Conservation (phyloP, 805 yeast species). For the Yamadazyma phyllophila region DNA sequence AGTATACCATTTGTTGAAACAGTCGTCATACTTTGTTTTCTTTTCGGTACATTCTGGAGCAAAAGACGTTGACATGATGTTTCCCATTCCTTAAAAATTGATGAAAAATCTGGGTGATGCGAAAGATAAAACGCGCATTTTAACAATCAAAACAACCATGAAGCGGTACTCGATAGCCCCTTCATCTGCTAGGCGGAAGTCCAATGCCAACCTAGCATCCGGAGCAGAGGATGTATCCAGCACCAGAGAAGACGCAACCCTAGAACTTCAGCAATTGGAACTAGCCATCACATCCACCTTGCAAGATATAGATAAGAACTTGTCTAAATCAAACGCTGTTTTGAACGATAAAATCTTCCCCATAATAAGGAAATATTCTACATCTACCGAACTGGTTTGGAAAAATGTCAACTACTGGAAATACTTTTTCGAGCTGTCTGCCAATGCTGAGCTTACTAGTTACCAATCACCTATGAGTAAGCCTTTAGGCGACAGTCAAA, state of each 20-base stretch:
- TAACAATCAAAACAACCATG: constrained; percentile 19
- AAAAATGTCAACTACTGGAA: constrained; percentile 72
- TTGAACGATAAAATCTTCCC: constrained; percentile 71
- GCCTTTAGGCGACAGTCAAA: constrained; percentile 19
- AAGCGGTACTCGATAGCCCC: constrained; percentile 37
- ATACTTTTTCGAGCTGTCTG: constrained; percentile 71
- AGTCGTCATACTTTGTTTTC: constrained; percentile 83
- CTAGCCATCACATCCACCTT: constrained; percentile 74
- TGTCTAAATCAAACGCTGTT: constrained; percentile 63
- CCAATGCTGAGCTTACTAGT: constrained; percentile 59
- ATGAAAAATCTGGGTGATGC: not conserved
- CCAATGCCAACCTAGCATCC: constrained; percentile 9
- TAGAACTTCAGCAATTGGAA: constrained; percentile 60
- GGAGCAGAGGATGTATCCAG: constrained; percentile 5
- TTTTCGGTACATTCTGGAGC: constrained; percentile 95
- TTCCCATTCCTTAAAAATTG: constrained; percentile 32
- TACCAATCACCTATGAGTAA: constrained; percentile 43
- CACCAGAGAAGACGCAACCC: constrained; percentile 22
- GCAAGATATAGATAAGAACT: constrained; percentile 76
- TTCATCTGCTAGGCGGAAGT: constrained; percentile 30
- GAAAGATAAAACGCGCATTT: constrained; percentile 1
- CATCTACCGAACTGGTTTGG: constrained; percentile 60
- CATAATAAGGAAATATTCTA: constrained; percentile 57
- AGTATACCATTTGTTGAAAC: constrained; percentile 91
- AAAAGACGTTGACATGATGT: constrained; percentile 63